Evolutionary conservation across 148 eudicot species (phyloP), one percentile per base, ranked within the genome.

Genomic region (Fallopia convolvulus): DNA sequence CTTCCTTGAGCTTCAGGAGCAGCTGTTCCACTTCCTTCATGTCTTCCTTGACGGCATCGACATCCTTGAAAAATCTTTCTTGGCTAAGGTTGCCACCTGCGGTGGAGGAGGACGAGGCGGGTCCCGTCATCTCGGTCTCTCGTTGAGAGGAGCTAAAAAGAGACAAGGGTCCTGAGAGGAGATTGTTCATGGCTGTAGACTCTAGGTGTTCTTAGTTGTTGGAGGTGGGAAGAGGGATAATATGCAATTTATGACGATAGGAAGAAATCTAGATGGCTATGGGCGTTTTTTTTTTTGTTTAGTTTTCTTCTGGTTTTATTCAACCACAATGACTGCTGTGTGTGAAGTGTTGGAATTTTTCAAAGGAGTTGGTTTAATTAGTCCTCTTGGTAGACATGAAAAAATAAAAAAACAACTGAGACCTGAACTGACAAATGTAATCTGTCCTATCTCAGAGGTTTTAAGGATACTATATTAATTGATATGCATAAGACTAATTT

Each of bases 11-110:
- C 10, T 79, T 84, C 8, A 48, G 32, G 65, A 81, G 82, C 2
- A 92, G 56, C 3, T 81, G 77, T 33, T 92, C 95, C 47, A 94
- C 87, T 15, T 84, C 89, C n/a, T 77, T 66, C 56, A 94, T 79
- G 36, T 90, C 92, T 3, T 85, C 86, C 40, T 92, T 90, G 70
- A 94, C 77, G 0, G 84, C 83, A 12, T 88, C 98, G 0, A 92
- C 97, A 32, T 92, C 98, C 9, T 79, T 75, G 83, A 90, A 90
- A 84, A 94, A 94, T 55, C 81, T 83, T 78, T 94, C 97, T 33
- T 89, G 92, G 81, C 90, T 87, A 2, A 81, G 85, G 1, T 82
- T 79, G 30, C 73, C 76, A n/a, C 78, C 58, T 21, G 76, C 6
- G 71, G 50, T 76, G 6, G 66, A 6, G n/a, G 42, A 36, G 32